Conservation (phyloP, 169 alveolate species). For the Cryptosporidium canis region DNA sequence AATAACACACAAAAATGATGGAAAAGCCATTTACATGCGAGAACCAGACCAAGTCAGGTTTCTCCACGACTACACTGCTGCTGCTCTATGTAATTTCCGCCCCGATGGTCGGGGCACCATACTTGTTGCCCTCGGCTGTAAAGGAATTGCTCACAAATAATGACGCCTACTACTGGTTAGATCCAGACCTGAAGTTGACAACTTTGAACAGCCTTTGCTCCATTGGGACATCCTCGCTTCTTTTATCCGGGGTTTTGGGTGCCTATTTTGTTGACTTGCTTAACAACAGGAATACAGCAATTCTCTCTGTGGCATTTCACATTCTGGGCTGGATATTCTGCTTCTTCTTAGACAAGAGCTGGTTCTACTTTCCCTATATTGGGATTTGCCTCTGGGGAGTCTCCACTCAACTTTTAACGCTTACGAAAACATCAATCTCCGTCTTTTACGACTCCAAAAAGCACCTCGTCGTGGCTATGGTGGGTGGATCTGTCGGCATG, state of each 20-base stretch:
- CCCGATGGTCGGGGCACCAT: constrained; percentile 65
- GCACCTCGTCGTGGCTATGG: constrained; percentile 50
- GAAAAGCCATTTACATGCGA: constrained; percentile 28
- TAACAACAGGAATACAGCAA: constrained; percentile 54
- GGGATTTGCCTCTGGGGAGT: constrained; percentile 68
- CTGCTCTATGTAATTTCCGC: constrained; percentile 45
- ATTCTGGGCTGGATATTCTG: constrained; percentile 68
- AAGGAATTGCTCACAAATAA: constrained; percentile 19
- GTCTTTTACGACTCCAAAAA: constrained; percentile 53
- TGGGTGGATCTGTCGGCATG: constrained; percentile 68
- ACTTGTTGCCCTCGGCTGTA: constrained; percentile 39
- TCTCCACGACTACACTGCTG: constrained; percentile 8
- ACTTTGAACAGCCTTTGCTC: constrained; percentile 54
- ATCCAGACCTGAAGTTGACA: not conserved
- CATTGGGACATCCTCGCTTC: constrained; percentile 47
- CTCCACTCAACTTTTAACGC: constrained; percentile 35
- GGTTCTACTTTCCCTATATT: constrained; percentile 24
- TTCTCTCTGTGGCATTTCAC: constrained; percentile 9
- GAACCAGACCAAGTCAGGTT: constrained; percentile 62
- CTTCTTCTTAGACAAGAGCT: constrained; percentile 33
- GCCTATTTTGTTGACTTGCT: constrained; percentile 3
- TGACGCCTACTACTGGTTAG: constrained; percentile 51
- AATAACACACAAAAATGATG: constrained; percentile 11
- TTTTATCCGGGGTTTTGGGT: constrained; percentile 60
- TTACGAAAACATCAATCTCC: constrained; percentile 53